Conservation (phyloP, 805 yeast species). For the Jamesozyma piceae region DNA sequence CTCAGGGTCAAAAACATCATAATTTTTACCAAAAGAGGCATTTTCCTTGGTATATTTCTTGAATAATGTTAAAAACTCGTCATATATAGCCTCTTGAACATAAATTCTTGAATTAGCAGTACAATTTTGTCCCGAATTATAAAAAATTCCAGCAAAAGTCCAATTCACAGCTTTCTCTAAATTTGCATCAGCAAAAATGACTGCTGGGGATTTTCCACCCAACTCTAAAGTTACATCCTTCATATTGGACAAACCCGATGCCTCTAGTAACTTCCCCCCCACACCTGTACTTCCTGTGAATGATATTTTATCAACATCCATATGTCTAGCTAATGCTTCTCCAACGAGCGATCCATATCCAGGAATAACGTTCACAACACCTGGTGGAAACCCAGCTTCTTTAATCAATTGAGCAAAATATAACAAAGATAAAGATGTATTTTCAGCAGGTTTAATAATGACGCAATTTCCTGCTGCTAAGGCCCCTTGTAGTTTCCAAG, state of each 20-base stretch:
- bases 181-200: constrained; percentile 36
- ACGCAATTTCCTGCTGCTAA: constrained; percentile 37
- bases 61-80: constrained; percentile 37
- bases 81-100: constrained; percentile 43
- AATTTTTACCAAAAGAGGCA: constrained; percentile 49
- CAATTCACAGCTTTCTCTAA: constrained; percentile 36
- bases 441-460: constrained; percentile 37
- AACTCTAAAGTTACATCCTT: constrained; percentile 38
- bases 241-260: constrained; percentile 32
- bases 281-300: constrained; percentile 43
- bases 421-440: constrained; percentile 37
- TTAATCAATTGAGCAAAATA: constrained; percentile 32
- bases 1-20: constrained; percentile 34
- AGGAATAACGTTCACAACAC: constrained; percentile 37
- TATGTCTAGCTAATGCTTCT: constrained; percentile 34
- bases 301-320: constrained; percentile 37
- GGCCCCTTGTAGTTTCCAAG: constrained; percentile 46
- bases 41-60: constrained; percentile 28
- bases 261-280: constrained; percentile 33
- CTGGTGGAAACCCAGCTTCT: constrained; percentile 38
- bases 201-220: constrained; percentile 41
- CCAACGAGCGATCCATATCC: constrained; percentile 36
- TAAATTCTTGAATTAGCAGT: constrained; percentile 50
- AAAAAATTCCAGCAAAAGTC: constrained; percentile 42
- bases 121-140: constrained; percentile 52